Conservation (phyloP, 305 asterid species). For the Solanum hybrid region DNA sequence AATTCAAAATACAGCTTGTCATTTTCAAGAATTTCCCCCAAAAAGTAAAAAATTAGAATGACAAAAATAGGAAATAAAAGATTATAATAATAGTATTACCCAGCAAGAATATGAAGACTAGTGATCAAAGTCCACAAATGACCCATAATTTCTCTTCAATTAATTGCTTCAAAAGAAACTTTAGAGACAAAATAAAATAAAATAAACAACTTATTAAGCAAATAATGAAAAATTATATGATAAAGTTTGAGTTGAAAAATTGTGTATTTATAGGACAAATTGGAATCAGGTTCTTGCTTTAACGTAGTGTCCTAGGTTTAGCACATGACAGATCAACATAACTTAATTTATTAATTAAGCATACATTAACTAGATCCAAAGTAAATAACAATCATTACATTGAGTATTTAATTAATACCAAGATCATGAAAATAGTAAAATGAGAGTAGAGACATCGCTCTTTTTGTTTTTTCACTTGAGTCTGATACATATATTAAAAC, state of each 20-base stretch:
- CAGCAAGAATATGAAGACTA: not conserved
- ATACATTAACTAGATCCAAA: not conserved
- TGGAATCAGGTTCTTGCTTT: not conserved
- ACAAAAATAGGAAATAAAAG: not conserved
- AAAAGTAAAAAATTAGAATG: not conserved
- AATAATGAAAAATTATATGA: not conserved
- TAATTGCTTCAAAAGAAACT: not conserved
- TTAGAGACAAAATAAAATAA: not conserved
- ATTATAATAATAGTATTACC: not conserved
- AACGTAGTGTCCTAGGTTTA: conserved; percentile 5
- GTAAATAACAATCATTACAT: not conserved
- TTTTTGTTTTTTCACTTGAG: too few relatives aligned
- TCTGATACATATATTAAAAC: too few relatives aligned
- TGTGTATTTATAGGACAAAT: not conserved
- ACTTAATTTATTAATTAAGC: not conserved
- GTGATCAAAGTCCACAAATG: conserved; percentile 5
- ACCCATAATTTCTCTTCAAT: not conserved
- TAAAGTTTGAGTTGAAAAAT: not conserved
- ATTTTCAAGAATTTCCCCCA: not conserved
- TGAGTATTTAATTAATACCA: not conserved
- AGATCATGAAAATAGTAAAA: not conserved
- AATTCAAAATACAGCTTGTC: not conserved
- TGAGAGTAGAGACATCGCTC: not conserved
- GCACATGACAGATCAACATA: not conserved
- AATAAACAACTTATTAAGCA: not conserved